phyloP scores from a whole-genome alignment of 345 rosid genomes.

The Camelina laxa region DNA sequence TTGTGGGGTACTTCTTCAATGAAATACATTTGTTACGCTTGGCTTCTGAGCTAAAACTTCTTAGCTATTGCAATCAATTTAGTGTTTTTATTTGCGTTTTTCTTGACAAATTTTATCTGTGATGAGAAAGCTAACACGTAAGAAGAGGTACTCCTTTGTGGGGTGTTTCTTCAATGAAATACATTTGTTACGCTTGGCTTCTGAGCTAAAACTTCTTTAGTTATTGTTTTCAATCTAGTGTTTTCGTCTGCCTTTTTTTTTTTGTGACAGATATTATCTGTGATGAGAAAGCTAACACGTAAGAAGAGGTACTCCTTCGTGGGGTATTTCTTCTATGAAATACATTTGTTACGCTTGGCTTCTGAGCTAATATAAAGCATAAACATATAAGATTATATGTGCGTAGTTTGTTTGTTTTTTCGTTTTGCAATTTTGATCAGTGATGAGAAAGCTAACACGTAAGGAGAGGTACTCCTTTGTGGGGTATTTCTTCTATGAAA shows the following conservation, averaged over 20 bases:
- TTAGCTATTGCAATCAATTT: neutral
- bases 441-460: constrained; percentile 53
- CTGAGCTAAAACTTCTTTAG: constrained; percentile 17
- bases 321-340: neutral
- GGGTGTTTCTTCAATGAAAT: constrained; percentile 45
- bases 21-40: constrained; percentile 49
- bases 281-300: constrained; percentile 45
- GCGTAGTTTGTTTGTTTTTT: neutral
- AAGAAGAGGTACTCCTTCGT: constrained; percentile 22
- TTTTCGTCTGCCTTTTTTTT: neutral
- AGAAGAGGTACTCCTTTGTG: constrained; percentile 16
- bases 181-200: constrained; percentile 48
- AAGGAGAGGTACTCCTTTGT: constrained; percentile 41
- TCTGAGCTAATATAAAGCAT: constrained; percentile 43
- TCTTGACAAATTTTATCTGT: neutral
- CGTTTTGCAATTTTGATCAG: constrained; percentile 2
- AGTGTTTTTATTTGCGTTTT: neutral
- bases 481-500: constrained; percentile 47
- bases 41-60: constrained; percentile 37
- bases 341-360: constrained; percentile 21
- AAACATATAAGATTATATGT: neutral
- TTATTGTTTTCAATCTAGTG: neutral
- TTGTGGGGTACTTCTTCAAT: constrained; percentile 34
- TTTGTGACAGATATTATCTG: constrained; percentile 8
- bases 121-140: constrained; percentile 46